Conservation (phyloP, 1,284 basidiomycete species). For the Fomitopsis palustris region DNA sequence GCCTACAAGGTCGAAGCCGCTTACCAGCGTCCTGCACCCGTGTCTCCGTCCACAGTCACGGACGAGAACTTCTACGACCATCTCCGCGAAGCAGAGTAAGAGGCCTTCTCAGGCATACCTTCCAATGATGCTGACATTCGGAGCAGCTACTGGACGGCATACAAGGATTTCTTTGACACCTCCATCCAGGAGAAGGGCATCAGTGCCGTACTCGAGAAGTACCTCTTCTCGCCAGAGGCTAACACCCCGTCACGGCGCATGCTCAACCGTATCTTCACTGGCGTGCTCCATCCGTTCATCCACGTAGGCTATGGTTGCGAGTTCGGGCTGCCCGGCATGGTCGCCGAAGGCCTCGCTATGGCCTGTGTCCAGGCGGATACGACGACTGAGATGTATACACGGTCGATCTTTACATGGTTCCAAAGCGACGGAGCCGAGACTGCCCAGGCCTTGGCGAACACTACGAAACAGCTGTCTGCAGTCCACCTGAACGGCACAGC, state of each 20-base stretch:
- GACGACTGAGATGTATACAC: slow-evolving; percentile 24
- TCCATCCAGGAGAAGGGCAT: slow-evolving; percentile 41
- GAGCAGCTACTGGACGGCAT: slow-evolving; percentile 53
- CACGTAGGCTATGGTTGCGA: slow-evolving; percentile 63
- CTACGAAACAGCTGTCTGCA: not conserved
- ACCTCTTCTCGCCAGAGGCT: slow-evolving; percentile 50
- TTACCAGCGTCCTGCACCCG: slow-evolving; percentile 31
- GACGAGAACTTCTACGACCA: slow-evolving; percentile 44
- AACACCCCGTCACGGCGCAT: slow-evolving; percentile 53
- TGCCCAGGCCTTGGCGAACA: slow-evolving; percentile 7
- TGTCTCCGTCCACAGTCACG: slow-evolving; percentile 41
- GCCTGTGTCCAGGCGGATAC: slow-evolving; percentile 27
- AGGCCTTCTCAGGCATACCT: not conserved
- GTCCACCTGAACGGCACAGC: slow-evolving; percentile 14
- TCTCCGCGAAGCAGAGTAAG: slow-evolving; percentile 46
- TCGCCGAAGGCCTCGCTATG: slow-evolving; percentile 51
- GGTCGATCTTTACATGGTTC: slow-evolving; percentile 24
- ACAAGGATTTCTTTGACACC: slow-evolving; percentile 52
- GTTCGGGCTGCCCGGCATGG: slow-evolving; percentile 58
- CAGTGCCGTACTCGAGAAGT: slow-evolving; percentile 46
- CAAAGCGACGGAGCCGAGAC: not conserved
- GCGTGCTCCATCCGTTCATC: slow-evolving; percentile 63
- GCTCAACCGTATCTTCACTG: slow-evolving; percentile 56
- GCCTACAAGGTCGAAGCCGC: slow-evolving; percentile 37
- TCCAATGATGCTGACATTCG: not conserved